Conservation (phyloP, 805 yeast genomes). For the Candida taoyuanica region DNA sequence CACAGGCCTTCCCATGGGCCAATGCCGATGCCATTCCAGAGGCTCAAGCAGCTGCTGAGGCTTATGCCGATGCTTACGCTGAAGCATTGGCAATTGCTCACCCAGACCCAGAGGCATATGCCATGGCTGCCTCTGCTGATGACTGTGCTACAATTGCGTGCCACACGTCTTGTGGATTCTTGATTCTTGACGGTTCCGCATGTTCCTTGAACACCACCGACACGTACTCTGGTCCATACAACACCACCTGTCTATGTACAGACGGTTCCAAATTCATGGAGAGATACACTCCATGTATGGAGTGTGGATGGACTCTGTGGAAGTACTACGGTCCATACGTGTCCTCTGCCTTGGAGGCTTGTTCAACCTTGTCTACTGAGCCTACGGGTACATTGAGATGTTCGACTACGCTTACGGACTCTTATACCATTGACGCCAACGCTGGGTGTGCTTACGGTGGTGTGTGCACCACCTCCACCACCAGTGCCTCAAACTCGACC, state of each 20-base stretch:
- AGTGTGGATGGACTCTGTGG: conserved; percentile 40
- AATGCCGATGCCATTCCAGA: conserved; percentile 20
- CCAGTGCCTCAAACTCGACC: conserved; percentile 2
- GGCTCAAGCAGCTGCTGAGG: conserved; percentile 23
- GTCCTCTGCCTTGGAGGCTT: conserved; percentile 29
- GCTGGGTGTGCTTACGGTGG: conserved; percentile 19
- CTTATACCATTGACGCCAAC: conserved; percentile 20
- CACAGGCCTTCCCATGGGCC: conserved; percentile 22
- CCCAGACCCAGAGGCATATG: conserved; percentile 30
- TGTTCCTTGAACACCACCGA: conserved; percentile 24
- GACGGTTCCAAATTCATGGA: conserved; percentile 25
- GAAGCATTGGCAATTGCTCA: conserved; percentile 28
- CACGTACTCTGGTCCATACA: conserved; percentile 28
- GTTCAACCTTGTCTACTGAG: conserved; percentile 28
- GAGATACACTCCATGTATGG: conserved; percentile 32
- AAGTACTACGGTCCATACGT: conserved; percentile 32
- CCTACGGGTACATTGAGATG: conserved; percentile 35
- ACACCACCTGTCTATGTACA: conserved; percentile 31
- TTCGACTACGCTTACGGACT: conserved; percentile 23
- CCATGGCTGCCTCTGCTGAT: conserved; percentile 28
- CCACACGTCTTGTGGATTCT: conserved; percentile 33
- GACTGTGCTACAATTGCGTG: conserved; percentile 30
- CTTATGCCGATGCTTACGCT: conserved; percentile 26
- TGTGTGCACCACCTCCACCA: conserved; percentile 10
- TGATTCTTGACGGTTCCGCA: conserved; percentile 29